These are phyloP conservation scores for Geotrichum macrosporum DNA, from an alignment of 1,139 yeast genomes.

Conservation along the genomic window DNA sequence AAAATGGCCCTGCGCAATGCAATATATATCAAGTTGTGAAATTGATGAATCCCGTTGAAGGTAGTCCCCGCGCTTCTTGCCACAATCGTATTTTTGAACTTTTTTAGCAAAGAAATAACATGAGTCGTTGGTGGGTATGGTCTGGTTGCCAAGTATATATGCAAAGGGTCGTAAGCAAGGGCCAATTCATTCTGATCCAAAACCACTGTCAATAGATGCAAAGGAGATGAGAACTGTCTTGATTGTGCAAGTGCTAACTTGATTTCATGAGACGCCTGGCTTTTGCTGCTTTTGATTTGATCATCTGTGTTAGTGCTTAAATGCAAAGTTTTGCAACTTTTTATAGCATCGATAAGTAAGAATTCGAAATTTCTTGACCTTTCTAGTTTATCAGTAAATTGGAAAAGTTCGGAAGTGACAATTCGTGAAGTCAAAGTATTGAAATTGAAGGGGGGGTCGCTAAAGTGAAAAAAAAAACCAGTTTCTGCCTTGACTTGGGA, in stretches of 20 bases:
- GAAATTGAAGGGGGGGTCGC: slow-evolving; percentile 21
- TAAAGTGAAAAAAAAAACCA: slow-evolving; percentile 16
- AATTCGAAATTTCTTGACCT: not conserved
- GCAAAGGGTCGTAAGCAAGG: slow-evolving; percentile 2
- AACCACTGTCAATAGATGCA: slow-evolving; percentile 8
- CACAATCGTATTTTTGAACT: not conserved
- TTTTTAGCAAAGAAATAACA: slow-evolving; percentile 1
- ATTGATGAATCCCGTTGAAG: not conserved
- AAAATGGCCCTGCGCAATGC: slow-evolving; percentile 14
- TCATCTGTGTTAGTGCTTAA: not conserved
- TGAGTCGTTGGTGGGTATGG: slow-evolving; percentile 18
- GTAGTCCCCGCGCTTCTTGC: not conserved
- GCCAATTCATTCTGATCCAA: slow-evolving; percentile 3
- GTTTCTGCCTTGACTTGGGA: no score
- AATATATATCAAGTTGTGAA: slow-evolving; percentile 1
- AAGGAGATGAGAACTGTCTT: slow-evolving; percentile 10
- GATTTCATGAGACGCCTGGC: slow-evolving; percentile 9
- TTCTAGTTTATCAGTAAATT: not conserved
- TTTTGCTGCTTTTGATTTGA: slow-evolving; percentile 4
- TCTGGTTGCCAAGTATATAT: slow-evolving; percentile 5
- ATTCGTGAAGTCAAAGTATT: slow-evolving; percentile 14
- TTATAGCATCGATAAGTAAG: slow-evolving; percentile 15
- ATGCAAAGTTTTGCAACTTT: slow-evolving; percentile 16
- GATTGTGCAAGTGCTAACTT: slow-evolving; percentile 6
- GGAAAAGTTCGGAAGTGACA: slow-evolving; percentile 14